These are phyloP conservation scores for Cenococcum geophilum DNA, from an alignment of 495 filamentous ascomycete species.

Conservation along the genomic window DNA sequence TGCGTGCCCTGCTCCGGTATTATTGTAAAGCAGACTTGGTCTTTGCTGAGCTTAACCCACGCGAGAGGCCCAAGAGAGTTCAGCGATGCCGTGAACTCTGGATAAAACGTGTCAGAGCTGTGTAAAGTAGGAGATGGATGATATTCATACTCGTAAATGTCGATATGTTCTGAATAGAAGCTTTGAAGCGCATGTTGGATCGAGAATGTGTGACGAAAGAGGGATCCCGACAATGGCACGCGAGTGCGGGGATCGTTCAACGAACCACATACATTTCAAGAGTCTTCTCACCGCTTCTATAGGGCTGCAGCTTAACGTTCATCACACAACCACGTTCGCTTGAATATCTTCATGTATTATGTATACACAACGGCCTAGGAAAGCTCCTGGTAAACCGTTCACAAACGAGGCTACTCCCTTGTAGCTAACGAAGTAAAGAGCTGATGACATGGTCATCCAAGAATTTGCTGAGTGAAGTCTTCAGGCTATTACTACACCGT, in stretches of 20 bases:
- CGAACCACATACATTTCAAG: no score
- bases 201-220: not conserved
- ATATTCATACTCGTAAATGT: slow-evolving; percentile 70
- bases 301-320: no score
- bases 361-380: no score
- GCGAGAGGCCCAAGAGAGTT: slow-evolving; percentile 84
- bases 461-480: no score
- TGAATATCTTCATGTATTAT: no score
- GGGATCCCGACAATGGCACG: not conserved
- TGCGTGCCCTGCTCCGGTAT: slow-evolving; percentile 89
- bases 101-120: not conserved
- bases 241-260: not conserved
- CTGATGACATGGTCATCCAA: no score
- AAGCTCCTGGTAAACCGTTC: no score
- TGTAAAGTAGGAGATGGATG: not conserved
- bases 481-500: no score
- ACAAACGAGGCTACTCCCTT: no score
- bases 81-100: slow-evolving; percentile 80
- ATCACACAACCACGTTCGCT: no score
- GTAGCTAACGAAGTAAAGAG: no score
- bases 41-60: slow-evolving; percentile 84
- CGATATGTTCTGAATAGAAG: slow-evolving; percentile 61
- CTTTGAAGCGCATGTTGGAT: slow-evolving; percentile 40
- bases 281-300: no score
- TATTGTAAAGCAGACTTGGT: slow-evolving; percentile 86